A percentile compares a stretch with the other conserved stretches of the same genome.
phyloP scores from a whole-genome alignment of 176 grass and related monocot genomes.

The Musa acuminata region DNA sequence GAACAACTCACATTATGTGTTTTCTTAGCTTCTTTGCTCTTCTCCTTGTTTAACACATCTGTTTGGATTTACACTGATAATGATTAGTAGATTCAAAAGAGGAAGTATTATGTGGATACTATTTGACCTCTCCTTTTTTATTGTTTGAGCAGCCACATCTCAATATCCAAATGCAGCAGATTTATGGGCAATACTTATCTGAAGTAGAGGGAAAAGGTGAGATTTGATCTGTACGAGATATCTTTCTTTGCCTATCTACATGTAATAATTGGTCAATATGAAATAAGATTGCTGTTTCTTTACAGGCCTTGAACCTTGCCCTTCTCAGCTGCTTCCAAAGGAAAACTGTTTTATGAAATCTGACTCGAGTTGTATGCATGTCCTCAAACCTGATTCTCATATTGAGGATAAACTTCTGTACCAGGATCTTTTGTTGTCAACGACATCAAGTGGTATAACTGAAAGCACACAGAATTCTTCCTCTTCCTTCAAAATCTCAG shows the following conservation, averaged over 20 bases:
- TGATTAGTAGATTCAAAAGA: background rate
- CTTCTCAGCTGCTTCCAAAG: background rate
- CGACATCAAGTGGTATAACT: background rate
- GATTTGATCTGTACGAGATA: background rate
- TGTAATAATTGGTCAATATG: background rate
- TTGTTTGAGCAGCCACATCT: background rate
- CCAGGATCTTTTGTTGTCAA: background rate
- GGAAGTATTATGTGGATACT: background rate
- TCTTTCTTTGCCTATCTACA: background rate
- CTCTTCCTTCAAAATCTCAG: background rate
- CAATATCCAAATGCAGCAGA: background rate
- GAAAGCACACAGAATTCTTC: background rate
- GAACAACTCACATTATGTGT: background rate
- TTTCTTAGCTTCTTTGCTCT: background rate
- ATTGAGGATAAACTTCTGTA: background rate
- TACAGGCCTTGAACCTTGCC: slow-evolving; percentile 2
- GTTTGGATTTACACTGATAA: background rate
- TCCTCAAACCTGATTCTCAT: background rate
- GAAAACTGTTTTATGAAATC: slow-evolving; percentile 2
- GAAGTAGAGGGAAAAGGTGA: background rate
- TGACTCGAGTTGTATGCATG: background rate
- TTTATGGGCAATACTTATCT: background rate
- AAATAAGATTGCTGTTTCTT: background rate
- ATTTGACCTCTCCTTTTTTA: background rate
- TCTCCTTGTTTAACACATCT: background rate